Evolutionary conservation across 371 early-diverging fungal genomes (phyloP), one percentile per base, ranked within the genome.

Genomic region (Blyttiomyces sp.): DNA sequence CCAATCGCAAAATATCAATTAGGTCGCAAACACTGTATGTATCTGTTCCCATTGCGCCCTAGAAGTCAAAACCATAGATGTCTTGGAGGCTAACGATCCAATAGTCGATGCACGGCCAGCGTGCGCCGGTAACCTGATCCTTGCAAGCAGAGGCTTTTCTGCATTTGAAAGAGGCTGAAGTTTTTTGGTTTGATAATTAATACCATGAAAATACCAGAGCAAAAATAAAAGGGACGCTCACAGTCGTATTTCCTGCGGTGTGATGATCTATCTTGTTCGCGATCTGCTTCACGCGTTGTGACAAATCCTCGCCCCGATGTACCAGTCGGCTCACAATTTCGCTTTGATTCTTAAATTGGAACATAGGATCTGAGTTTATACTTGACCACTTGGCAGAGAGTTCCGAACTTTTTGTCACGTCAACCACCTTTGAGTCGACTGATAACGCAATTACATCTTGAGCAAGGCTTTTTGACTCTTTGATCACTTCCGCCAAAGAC

Each of bases 401-500:
- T 34, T 48, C 27, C 13, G 24, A 39, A 5, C 35, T 65, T 4
- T 43, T 23, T n/a, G 62, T 32, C 26, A 62, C 50, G 56, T 62
- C 62, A 13, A 62, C 62, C 9, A 62, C 56, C n/a, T 55, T 6
- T 4, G 56, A 56, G 4, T 48, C 55, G 1, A 51, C 54, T 36
- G 33, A 36, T 17, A 55, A 46, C 31, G 35, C 43, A 17, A 34
- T 48, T 23, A 62, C 50, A 35, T 62, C 62, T 4, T 48, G 56
- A 7, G 49, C 17, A 28, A 62, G 42, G 33, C 48, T 55, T 43
- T 62, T 62, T 36, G 62, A 55, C 35, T 62, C 62, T 4, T 50
- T 54, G 13, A 54, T 55, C n/a, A 62, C 4, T 0, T 54, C 62
- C 13, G 62, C 6, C 23, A 62, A 48, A 45, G 43, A 48, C 23